Evolutionary conservation across 2,329 filamentous ascomycete species (phyloP).

Genomic region (Xylariaceae sp.): DNA sequence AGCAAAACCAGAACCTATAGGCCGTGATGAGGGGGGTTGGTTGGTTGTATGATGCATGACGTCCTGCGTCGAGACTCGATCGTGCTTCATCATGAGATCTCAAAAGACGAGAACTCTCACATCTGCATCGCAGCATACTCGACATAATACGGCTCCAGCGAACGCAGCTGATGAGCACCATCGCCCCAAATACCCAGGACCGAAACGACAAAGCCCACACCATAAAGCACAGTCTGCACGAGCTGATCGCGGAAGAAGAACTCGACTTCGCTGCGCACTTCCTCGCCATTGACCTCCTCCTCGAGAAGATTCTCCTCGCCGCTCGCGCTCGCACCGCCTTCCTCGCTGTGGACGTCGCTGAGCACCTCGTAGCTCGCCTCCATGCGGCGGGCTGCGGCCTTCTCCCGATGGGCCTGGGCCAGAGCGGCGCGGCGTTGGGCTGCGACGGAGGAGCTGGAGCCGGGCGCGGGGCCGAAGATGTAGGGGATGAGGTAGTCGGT

Average conservation of each 20-base stretch:
- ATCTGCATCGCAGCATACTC: too few species aligned
- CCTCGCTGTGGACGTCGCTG: constrained; percentile 44
- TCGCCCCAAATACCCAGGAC: constrained; percentile 64
- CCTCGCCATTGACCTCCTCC: constrained; percentile 54
- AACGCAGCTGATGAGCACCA: constrained; percentile 34
- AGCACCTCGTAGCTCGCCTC: constrained; percentile 70
- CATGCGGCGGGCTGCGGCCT: constrained; percentile 43
- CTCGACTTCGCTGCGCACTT: constrained; percentile 54
- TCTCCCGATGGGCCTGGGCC: constrained; percentile 29
- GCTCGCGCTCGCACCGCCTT: constrained; percentile 40
- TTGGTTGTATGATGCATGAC: too few species aligned
- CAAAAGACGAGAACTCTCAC: too few species aligned
- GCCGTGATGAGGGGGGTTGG: too few species aligned
- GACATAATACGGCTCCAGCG: too few species aligned
- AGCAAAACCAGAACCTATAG: too few species aligned
- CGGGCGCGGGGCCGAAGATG: constrained; percentile 31
- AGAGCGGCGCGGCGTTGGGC: constrained; percentile 29
- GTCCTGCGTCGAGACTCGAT: too few species aligned
- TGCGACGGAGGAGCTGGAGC: constrained; percentile 27
- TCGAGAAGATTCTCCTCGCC: constrained; percentile 37
- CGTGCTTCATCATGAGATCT: too few species aligned
- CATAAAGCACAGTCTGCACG: constrained; percentile 49
- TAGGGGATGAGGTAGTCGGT: constrained; percentile 46
- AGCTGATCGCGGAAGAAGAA: constrained; percentile 49
- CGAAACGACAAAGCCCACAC: constrained; percentile 55